Base-by-base conservation (phyloP, 768 basidiomycete genomes). In the Naganishia vaughanmartiniae region DNA sequence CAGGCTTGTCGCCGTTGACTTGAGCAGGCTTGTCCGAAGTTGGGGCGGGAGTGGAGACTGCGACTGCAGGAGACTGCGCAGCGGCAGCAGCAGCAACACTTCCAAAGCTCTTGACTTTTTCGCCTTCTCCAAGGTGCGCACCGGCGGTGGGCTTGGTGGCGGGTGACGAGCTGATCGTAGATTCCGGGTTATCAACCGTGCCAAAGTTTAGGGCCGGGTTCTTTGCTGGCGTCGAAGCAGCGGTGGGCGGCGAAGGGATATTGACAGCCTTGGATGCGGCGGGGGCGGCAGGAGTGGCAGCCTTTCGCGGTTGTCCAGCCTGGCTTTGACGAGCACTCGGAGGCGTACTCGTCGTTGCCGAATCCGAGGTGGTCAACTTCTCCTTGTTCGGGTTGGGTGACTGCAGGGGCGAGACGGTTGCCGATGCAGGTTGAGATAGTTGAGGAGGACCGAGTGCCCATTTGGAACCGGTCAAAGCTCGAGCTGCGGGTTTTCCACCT, bases 381-480 rank as follows among this genome's bases (percentile, higher is more conserved):
- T 81, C 81, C 70, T 85, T 80, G 71, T 83, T 79, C 58, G 84
- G 85, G 65, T 84, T 77, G 63, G 83, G 79, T 48, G 79, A 81
- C 80, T 82, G 85, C 53, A 86, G 78, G 24, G 86, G 87, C 68
- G 87, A 89, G 74, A 90, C 89, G 72, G 90, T 90, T 83, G 90
- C 89, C 57, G 91, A 88, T 81, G 90, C 88, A 70, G 89, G 85
- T 72, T 89, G 85, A 69, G 89, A 80, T 60, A 83, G 81, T 70
- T 83, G 83, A 67, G 92, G 91, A 65, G 92, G 92, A 81, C 92
- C 91, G 86, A 83, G 89, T 83, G 90, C 84, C 92, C 92, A 95
- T 85, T 91, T 92, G 83, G 91, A 92, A 17, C 75, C 69, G 28
- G 75, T 57, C 45, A 77, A 69, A 54, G 72, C 55, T 54, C 53